Conservation (phyloP, 345 rosid species). For the Brassica incana region DNA sequence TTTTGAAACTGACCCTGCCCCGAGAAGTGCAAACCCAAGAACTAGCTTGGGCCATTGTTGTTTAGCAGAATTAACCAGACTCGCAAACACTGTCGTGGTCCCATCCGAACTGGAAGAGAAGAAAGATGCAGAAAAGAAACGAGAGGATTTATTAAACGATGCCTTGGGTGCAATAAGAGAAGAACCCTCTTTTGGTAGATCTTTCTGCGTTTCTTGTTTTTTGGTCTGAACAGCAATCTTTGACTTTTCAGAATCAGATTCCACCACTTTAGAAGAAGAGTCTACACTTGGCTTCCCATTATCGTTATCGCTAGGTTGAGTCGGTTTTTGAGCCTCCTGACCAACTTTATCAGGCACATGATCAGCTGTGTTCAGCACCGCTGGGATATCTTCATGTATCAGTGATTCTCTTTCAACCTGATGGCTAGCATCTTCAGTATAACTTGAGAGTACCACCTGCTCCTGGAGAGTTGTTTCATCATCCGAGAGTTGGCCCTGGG, state of each 20-base stretch:
- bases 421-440: constrained; percentile 32
- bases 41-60: constrained; percentile 81
- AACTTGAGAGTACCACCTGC: constrained; percentile 41
- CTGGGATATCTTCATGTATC: constrained; percentile 46
- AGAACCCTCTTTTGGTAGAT: constrained; percentile 61
- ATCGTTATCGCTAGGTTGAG: constrained; percentile 54
- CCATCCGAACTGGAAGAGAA: constrained; percentile 83
- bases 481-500: constrained; percentile 45
- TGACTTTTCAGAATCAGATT: constrained; percentile 66
- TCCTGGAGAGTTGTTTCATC: constrained; percentile 52
- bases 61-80: constrained; percentile 62
- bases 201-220: constrained; percentile 79
- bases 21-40: constrained; percentile 69
- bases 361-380: constrained; percentile 43
- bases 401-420: constrained; percentile 49
- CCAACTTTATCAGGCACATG: constrained; percentile 47
- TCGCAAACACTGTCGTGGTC: constrained; percentile 67
- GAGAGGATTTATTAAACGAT: constrained; percentile 81
- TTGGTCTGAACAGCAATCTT: constrained; percentile 58
- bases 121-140: constrained; percentile 97
- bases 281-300: constrained; percentile 57
- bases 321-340: constrained; percentile 47
- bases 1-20: constrained; percentile 69
- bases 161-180: constrained; percentile 67
- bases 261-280: constrained; percentile 54